Conservation (phyloP, 768 basidiomycete species). For the Leccinum broughii region DNA sequence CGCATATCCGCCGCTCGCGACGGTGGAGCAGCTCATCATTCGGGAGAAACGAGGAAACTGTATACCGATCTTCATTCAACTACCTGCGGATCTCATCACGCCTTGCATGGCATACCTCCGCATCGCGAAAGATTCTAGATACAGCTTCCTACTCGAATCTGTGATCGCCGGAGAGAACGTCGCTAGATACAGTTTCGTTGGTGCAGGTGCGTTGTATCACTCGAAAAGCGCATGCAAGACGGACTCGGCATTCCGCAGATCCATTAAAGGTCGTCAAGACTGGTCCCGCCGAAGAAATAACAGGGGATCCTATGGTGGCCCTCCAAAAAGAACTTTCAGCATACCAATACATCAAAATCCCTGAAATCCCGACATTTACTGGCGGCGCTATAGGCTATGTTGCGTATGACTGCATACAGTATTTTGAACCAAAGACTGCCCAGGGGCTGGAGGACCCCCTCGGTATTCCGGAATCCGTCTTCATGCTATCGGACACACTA, state of each 20-base stretch:
- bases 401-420: slow-evolving; percentile 92
- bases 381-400: slow-evolving; percentile 98
- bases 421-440: slow-evolving; percentile 94
- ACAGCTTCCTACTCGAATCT: slow-evolving; percentile 94
- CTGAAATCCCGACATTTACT: slow-evolving; percentile 91
- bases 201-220: slow-evolving; percentile 66
- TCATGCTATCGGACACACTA: slow-evolving; percentile 96
- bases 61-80: slow-evolving; percentile 87
- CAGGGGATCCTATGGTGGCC: slow-evolving; percentile 83
- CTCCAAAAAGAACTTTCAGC: slow-evolving; percentile 84
- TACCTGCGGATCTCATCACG: slow-evolving; percentile 95
- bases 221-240: neutral
- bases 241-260: slow-evolving; percentile 48
- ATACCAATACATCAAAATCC: slow-evolving; percentile 89
- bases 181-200: slow-evolving; percentile 95
- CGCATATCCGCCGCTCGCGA: slow-evolving; percentile 69
- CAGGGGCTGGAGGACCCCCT: slow-evolving; percentile 73
- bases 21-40: slow-evolving; percentile 74
- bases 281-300: slow-evolving; percentile 77
- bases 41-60: slow-evolving; percentile 88
- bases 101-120: slow-evolving; percentile 97
- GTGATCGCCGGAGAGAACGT: slow-evolving; percentile 88
- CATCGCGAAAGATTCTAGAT: slow-evolving; percentile 87
- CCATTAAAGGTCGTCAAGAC: slow-evolving; percentile 91
- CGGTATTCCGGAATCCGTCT: slow-evolving; percentile 90